Conservation (phyloP, 192 early-diverging fungal genomes). For the Coemansia sp. region DNA sequence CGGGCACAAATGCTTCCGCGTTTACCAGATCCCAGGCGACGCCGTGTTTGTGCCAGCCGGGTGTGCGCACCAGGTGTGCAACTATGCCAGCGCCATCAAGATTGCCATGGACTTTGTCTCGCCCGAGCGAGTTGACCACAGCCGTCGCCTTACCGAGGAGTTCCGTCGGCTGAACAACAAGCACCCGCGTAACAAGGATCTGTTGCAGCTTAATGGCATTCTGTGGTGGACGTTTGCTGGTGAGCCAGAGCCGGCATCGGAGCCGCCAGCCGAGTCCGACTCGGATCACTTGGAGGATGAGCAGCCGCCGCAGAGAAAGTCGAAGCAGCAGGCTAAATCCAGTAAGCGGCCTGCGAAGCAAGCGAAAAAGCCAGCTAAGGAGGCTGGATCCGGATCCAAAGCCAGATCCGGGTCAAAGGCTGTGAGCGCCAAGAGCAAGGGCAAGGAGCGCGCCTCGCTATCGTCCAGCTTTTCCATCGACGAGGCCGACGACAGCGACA, state of each 20-base stretch:
- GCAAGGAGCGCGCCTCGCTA: not conserved
- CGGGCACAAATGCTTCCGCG: slow-evolving; percentile 46
- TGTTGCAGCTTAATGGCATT: slow-evolving; percentile 54
- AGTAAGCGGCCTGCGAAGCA: not conserved
- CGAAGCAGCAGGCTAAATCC: not conserved
- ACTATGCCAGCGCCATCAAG: slow-evolving; percentile 65
- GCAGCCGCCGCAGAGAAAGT: not conserved
- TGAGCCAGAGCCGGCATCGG: not conserved
- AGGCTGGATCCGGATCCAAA: not conserved
- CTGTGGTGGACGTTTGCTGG: slow-evolving; percentile 46
- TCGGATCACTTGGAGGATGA: not conserved
- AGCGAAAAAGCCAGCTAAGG: not conserved
- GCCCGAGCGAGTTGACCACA: slow-evolving; percentile 57
- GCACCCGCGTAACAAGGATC: slow-evolving; percentile 52
- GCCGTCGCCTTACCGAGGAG: slow-evolving; percentile 48
- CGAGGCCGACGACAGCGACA: not conserved
- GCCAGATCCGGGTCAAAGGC: not conserved
- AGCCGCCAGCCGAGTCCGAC: not conserved
- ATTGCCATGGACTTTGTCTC: slow-evolving; percentile 71
- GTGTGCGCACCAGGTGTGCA: slow-evolving; percentile 72
- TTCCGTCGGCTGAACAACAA: slow-evolving; percentile 43
- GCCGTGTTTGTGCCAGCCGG: slow-evolving; percentile 78
- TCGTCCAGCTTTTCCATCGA: slow-evolving; percentile 3
- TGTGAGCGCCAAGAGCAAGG: not conserved
- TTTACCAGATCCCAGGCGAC: slow-evolving; percentile 71